Conservation (phyloP, 805 yeast species). For the Tetrapisispora namnaoensis region DNA sequence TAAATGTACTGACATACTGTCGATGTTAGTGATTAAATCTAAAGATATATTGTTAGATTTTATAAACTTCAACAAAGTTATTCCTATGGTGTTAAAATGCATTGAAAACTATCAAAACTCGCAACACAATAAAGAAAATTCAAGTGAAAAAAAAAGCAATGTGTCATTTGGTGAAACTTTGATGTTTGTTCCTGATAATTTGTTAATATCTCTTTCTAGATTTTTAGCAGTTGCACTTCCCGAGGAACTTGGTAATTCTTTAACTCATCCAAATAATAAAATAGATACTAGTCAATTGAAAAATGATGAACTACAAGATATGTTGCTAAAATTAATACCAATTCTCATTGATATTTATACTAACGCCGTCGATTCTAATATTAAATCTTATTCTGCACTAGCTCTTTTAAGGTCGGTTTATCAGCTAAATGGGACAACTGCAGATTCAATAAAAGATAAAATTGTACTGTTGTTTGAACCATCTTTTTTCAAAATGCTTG, state of each 20-base stretch:
- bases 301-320: neutral
- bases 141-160: constrained; percentile 3
- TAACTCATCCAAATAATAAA: constrained; percentile 10
- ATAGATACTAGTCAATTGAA: neutral
- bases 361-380: constrained; percentile 58
- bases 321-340: constrained; percentile 34
- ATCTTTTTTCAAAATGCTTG: neutral
- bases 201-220: constrained; percentile 44
- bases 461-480: constrained; percentile 1
- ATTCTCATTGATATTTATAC: constrained; percentile 55
- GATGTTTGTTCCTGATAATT: constrained; percentile 64
- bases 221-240: constrained; percentile 55
- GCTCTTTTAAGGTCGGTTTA: constrained; percentile 44
- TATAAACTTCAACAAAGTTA: neutral
- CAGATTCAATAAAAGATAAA: constrained; percentile 24
- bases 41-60: neutral
- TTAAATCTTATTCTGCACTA: constrained; percentile 48
- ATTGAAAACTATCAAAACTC: constrained; percentile 41
- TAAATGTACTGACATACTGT: constrained; percentile 33
- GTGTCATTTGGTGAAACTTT: constrained; percentile 54
- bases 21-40: constrained; percentile 28
- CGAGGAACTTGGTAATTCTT: constrained; percentile 19
- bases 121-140: neutral
- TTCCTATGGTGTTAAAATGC: constrained; percentile 34
- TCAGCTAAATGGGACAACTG: constrained; percentile 29